phyloP scores from a whole-genome alignment of 352 stramenopile genomes.

The Globisporangium paroecandrum region DNA sequence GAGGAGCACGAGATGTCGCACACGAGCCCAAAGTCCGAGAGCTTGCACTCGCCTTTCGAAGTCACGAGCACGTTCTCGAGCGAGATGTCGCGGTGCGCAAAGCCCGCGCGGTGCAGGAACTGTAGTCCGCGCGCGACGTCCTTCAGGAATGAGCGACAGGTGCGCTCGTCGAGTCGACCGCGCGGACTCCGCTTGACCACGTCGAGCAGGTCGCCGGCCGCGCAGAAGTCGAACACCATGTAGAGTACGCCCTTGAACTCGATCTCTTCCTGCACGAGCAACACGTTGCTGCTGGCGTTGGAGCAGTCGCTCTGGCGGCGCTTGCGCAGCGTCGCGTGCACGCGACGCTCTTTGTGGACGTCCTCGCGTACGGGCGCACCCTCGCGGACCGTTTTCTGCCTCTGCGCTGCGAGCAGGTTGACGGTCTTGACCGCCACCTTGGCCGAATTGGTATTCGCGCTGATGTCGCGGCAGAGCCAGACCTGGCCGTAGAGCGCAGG shows the following conservation, averaged over 20 bases:
- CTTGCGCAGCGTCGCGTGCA: constrained; percentile 37
- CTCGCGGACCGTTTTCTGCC: constrained; percentile 37
- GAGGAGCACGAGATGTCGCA: constrained; percentile 6
- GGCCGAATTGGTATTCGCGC: background rate
- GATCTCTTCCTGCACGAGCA: constrained; percentile 49
- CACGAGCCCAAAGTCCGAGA: constrained; percentile 60
- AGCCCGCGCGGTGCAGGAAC: constrained; percentile 36
- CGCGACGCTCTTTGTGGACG: constrained; percentile 39
- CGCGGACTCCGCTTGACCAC: constrained; percentile 30
- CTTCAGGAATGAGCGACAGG: constrained; percentile 32
- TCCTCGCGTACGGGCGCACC: constrained; percentile 44
- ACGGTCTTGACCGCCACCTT: constrained; percentile 17
- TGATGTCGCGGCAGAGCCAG: constrained; percentile 42
- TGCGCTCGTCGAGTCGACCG: constrained; percentile 30
- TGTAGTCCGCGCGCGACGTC: constrained; percentile 33
- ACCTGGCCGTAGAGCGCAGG: constrained; percentile 60
- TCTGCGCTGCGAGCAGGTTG: constrained; percentile 49
- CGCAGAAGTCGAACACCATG: constrained; percentile 56
- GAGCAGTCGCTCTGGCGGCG: constrained; percentile 11
- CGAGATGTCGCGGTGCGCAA: constrained; percentile 62
- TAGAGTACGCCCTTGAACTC: constrained; percentile 35
- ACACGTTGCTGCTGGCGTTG: constrained; percentile 30
- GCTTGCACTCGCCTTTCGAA: constrained; percentile 27
- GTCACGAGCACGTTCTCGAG: constrained; percentile 59
- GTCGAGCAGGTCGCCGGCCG: constrained; percentile 51